Conservation (phyloP, 495 filamentous ascomycete species). For the Trichocladium uniseriatum region DNA sequence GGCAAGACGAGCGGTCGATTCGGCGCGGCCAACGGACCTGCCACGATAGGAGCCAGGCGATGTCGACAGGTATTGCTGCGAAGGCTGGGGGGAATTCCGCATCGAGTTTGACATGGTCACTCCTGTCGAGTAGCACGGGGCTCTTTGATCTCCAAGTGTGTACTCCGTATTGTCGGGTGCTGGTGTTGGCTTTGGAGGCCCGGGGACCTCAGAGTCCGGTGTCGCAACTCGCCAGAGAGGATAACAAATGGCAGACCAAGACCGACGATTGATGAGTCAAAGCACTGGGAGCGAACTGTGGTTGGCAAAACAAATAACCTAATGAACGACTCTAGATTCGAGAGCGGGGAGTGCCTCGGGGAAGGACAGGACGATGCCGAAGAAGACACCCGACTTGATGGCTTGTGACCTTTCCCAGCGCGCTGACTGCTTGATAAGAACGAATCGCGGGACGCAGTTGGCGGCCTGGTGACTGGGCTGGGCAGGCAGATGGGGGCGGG, state of each 20-base stretch:
- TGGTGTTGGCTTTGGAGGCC: neutral
- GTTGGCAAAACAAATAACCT: neutral
- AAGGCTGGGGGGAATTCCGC: slow-evolving; percentile 28
- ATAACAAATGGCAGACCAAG: neutral
- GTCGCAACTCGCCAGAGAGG: neutral
- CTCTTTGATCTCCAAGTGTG: slow-evolving; percentile 21
- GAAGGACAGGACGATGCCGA: neutral
- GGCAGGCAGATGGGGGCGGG: neutral
- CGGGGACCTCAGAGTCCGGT: too few species aligned
- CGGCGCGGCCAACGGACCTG: slow-evolving; percentile 43
- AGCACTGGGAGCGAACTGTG: neutral
- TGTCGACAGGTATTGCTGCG: slow-evolving; percentile 33
- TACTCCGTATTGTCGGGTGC: neutral
- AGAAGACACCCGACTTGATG: neutral
- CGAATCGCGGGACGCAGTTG: neutral
- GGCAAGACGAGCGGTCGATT: slow-evolving; percentile 62
- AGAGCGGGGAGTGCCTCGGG: neutral
- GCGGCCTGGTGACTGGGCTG: slow-evolving; percentile 9
- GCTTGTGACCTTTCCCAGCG: slow-evolving; percentile 4
- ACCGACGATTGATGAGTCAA: neutral
- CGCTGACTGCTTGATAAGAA: neutral
- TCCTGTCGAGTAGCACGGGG: neutral
- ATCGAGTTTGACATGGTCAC: slow-evolving; percentile 30
- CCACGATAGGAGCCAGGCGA: slow-evolving; percentile 40
- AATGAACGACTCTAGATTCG: neutral